Percentiles rank a stretch among this genome's conserved stretches.
phyloP scores from a whole-genome alignment of 140 eudicot species.

The Senecio squalidus region DNA sequence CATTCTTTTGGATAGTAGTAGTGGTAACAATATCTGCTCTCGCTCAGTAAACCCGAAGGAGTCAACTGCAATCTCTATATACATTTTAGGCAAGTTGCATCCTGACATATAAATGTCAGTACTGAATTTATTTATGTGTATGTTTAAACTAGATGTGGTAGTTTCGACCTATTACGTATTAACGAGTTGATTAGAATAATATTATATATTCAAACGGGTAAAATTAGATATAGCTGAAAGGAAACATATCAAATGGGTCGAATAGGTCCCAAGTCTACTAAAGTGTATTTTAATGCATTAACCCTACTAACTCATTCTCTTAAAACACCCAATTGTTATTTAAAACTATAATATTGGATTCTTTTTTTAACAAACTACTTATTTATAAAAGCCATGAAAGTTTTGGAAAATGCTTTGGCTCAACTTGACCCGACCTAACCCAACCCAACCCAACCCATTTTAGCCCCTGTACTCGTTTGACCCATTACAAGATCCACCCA shows the following conservation, averaged over 20 bases:
- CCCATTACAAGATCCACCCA: not conserved
- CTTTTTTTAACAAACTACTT: not conserved
- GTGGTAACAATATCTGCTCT: slow-evolving; percentile 51
- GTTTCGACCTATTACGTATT: not conserved
- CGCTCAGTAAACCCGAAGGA: slow-evolving; percentile 37
- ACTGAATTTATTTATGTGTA: slow-evolving; percentile 2
- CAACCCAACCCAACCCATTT: not conserved
- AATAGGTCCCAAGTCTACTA: not conserved
- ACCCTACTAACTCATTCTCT: not conserved
- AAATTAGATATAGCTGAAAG: not conserved
- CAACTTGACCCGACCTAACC: too few species aligned
- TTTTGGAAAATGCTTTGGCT: not conserved
- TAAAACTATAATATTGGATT: not conserved
- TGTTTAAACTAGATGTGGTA: slow-evolving; percentile 6
- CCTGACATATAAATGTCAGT: not conserved
- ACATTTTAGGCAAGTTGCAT: slow-evolving; percentile 63
- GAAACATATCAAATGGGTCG: not conserved
- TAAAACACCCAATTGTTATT: not conserved
- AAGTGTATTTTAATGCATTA: not conserved
- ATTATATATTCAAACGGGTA: not conserved
- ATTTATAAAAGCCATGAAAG: not conserved
- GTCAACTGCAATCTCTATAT: slow-evolving; percentile 61
- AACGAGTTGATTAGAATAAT: not conserved
- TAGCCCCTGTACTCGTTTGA: not conserved
- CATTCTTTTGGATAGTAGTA: slow-evolving; percentile 48